These are phyloP conservation scores for Acanthamoeba comandoni DNA, from an alignment of 208 protist genomes.

Conservation along the genomic window DNA sequence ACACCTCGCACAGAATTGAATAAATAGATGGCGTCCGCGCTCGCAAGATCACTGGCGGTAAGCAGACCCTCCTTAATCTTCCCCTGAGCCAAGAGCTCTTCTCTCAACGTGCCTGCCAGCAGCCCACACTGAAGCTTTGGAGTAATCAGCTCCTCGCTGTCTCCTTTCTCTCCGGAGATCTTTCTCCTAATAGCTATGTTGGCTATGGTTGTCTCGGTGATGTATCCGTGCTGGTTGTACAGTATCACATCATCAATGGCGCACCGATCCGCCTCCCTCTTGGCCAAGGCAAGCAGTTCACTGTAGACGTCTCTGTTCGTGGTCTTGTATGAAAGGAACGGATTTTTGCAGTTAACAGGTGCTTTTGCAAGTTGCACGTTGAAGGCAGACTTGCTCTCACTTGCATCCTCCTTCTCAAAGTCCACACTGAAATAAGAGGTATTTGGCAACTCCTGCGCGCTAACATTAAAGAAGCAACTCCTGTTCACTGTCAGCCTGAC, in stretches of 20 bases:
- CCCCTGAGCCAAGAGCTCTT: background rate
- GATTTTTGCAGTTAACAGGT: background rate
- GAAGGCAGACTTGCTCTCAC: background rate
- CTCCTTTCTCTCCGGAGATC: background rate
- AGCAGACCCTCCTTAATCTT: background rate
- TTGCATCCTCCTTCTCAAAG: background rate
- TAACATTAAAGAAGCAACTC: too few relatives aligned
- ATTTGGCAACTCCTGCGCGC: too few relatives aligned
- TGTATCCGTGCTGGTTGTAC: conserved; percentile 17
- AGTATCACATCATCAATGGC: conserved; percentile 21
- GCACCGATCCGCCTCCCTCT: background rate
- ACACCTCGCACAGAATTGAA: conserved; percentile 52
- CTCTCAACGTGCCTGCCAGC: conserved; percentile 16
- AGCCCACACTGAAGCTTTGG: background rate
- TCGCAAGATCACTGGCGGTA: background rate
- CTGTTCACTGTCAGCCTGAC: too few relatives aligned
- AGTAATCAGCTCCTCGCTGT: conserved; percentile 9
- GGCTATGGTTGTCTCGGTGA: conserved; percentile 52
- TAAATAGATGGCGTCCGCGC: background rate
- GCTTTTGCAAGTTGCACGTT: background rate
- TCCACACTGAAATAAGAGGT: background rate
- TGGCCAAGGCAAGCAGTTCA: background rate
- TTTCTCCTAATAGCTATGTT: conserved; percentile 41
- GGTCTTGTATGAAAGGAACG: conserved; percentile 29
- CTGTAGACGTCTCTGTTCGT: conserved; percentile 3